Conservation (phyloP, 768 basidiomycete species). For the Leccinum disarticulatum region DNA sequence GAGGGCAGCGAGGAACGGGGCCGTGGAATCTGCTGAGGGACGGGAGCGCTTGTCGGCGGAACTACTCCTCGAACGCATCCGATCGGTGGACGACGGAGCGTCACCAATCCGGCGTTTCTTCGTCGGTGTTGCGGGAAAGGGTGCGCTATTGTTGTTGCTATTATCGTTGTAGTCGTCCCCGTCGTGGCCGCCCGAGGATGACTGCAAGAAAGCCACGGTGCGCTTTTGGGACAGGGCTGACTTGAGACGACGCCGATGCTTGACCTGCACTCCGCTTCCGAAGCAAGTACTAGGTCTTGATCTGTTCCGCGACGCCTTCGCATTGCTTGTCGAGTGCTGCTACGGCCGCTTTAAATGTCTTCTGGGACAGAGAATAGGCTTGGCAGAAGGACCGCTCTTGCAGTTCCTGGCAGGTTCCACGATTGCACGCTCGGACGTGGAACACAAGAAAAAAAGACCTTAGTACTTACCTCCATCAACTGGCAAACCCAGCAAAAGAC, state of each 20-base stretch:
- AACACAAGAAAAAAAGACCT: neutral
- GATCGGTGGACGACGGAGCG: conserved; percentile 13
- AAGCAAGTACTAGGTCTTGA: conserved; percentile 17
- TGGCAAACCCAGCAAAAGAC: conserved; percentile 50
- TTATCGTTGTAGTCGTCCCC: conserved; percentile 27
- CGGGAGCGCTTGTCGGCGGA: conserved; percentile 12
- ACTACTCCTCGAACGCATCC: conserved; percentile 6
- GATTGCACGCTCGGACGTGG: neutral
- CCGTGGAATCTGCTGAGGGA: neutral
- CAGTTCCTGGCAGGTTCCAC: conserved; percentile 19
- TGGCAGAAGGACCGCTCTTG: conserved; percentile 21
- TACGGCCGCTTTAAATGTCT: conserved; percentile 22
- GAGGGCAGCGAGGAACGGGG: conserved; percentile 24
- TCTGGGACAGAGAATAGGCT: conserved; percentile 14
- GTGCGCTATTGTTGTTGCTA: neutral
- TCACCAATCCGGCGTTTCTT: conserved; percentile 39
- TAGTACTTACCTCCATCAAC: conserved; percentile 36
- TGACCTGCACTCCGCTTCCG: conserved; percentile 1
- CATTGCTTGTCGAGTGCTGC: conserved; percentile 26
- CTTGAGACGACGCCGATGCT: conserved; percentile 1
- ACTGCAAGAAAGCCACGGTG: conserved; percentile 12
- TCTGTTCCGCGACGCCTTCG: conserved; percentile 24
- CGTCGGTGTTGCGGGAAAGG: conserved; percentile 42
- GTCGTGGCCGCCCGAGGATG: conserved; percentile 14
- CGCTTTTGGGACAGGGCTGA: conserved; percentile 31